Evolutionary conservation across 257 asterid genomes (phyloP), one percentile per base, ranked within the genome.

Genomic region (Ehretia macrophylla): DNA sequence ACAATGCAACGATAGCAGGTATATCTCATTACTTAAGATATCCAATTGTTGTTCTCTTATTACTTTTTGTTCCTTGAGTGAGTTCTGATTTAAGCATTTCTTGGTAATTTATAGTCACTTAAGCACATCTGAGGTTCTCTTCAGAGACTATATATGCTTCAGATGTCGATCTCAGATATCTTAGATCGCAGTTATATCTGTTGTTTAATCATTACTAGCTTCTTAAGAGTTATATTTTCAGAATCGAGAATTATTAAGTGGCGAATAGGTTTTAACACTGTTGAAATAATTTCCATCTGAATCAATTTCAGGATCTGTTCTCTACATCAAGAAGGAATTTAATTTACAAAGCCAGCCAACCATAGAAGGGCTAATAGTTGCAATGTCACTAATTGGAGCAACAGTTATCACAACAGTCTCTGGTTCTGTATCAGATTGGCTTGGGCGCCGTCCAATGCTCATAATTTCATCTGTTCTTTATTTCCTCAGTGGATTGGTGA

Each of bases 1-100:
- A 92, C 49, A 92, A 92, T 73, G 99, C 99, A 17, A 86, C 95
- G 21, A 93, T 93, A 47, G 99, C 99, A 75, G 99, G 99, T 92
- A 47, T 14, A 17, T 27, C 58, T 56, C 35, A 5, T 18, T 62
- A 19, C 20, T 55, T 0, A 3, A 12, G 14, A 18, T 14, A 46
- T 46, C 17, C 17, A 4, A 1, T 11, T 54, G 27, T 38, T 46
- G 20, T 46, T 3, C 6, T 17, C 17, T 46, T 9, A 9, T 4
- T 14, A 6, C 6, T 46, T 17, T 14, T 46, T 45, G 17, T 12
- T 45, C 5, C 50, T 12, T 45, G 50, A 12, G n/a, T 45, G 17
- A 45, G 50, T 12, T 45, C 50, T 17, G 14, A 45, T 12, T 45
- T 45, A 1, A 11, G 17, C 50, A 12, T 45, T 45, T 45, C 12